phyloP scores from a whole-genome alignment of 805 yeast species.

The Groenewaldozyma tartarivorans region DNA sequence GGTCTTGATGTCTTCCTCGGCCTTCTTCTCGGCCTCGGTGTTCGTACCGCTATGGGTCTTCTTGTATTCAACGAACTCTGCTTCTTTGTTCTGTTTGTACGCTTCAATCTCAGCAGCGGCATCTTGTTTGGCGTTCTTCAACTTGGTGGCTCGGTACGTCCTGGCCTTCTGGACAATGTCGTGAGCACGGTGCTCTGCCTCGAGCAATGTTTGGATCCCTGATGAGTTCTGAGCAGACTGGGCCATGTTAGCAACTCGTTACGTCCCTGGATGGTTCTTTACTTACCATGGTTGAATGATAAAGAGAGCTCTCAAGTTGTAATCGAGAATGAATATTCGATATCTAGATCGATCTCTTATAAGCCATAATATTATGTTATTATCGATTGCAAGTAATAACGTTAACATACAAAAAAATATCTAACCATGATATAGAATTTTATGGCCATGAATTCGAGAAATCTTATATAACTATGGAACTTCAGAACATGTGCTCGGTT shows the following conservation, averaged over 20 bases:
- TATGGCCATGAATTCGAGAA: not conserved
- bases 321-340: no score
- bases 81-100: conserved; percentile 77
- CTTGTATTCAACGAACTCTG: conserved; percentile 39
- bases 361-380: no score
- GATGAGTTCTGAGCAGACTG: conserved; percentile 38
- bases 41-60: conserved; percentile 58
- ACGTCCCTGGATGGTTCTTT: no score
- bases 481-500: conserved; percentile 33
- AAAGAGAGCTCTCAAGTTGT: no score
- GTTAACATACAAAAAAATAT: no score
- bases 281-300: no score
- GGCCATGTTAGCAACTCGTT: no score
- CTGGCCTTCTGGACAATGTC: conserved; percentile 90
- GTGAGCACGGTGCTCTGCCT: conserved; percentile 97
- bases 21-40: conserved; percentile 64
- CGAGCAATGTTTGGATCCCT: conserved; percentile 64
- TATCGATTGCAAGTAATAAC: no score
- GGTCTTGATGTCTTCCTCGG: conserved; percentile 59
- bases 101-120: conserved; percentile 83
- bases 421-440: no score
- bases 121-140: conserved; percentile 90
- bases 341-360: no score
- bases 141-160: conserved; percentile 73
- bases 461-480: not conserved